phyloP scores from a whole-genome alignment of 345 rosid species.

The Lepidium sativum region DNA sequence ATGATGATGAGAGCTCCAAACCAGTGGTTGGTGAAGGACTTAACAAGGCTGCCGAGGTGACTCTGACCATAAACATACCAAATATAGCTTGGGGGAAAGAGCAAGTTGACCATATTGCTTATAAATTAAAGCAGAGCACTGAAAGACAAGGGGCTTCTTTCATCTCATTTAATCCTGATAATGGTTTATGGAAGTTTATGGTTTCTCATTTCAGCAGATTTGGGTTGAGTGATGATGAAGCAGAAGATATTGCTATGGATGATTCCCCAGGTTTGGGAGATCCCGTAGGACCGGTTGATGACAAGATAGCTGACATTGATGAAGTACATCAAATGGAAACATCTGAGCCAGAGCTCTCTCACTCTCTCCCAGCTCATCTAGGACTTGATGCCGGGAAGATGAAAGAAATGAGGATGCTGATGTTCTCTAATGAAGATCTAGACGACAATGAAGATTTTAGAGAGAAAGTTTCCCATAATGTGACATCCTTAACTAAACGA shows the following conservation, averaged over 20 bases:
- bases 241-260: conserved; percentile 72
- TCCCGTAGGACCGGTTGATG: conserved; percentile 32
- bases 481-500: conserved; percentile 40
- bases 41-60: conserved; percentile 88
- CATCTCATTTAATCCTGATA: conserved; percentile 49
- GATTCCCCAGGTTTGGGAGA: conserved; percentile 43
- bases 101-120: conserved; percentile 26
- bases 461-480: conserved; percentile 34
- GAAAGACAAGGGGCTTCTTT: conserved; percentile 77
- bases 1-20: conserved; percentile 67
- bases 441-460: conserved; percentile 39
- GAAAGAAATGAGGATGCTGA: conserved; percentile 89
- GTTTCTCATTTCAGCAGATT: conserved; percentile 91
- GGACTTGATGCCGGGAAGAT: conserved; percentile 84
- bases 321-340: conserved; percentile 39
- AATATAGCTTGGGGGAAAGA: conserved; percentile 20
- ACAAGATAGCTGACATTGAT: conserved; percentile 34
- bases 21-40: conserved; percentile 77
- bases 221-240: conserved; percentile 91
- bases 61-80: conserved; percentile 39
- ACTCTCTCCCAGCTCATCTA: conserved; percentile 92
- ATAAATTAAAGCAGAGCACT: conserved; percentile 38
- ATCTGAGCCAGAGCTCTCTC: conserved; percentile 63
- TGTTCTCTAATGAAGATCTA: conserved; percentile 68
- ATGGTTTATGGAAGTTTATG: conserved; percentile 69